Conservation (phyloP, 257 asterid genomes). For the Solanum paucissectum region DNA sequence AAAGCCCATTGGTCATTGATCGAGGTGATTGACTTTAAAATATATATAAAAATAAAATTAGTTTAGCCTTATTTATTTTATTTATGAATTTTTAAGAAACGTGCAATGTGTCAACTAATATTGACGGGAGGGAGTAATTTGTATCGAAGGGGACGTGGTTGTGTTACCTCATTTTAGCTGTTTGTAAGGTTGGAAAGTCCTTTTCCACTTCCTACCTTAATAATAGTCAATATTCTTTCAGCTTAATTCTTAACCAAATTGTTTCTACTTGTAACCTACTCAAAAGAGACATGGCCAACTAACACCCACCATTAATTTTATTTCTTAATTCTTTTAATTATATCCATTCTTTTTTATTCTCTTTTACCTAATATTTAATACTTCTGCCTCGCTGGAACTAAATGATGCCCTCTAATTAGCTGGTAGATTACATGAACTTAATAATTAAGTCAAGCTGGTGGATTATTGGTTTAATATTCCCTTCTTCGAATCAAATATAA, state of each 20-base stretch:
- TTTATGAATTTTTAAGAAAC: neutral
- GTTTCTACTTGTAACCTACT: slow-evolving; percentile 27
- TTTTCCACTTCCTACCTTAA: slow-evolving; percentile 54
- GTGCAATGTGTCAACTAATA: neutral
- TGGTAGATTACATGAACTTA: neutral
- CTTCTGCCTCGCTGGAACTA: neutral
- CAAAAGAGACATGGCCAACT: slow-evolving; percentile 26
- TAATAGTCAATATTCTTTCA: slow-evolving; percentile 5
- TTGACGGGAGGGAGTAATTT: neutral
- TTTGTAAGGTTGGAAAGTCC: slow-evolving; percentile 63
- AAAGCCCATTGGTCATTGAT: neutral
- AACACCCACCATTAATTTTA: neutral
- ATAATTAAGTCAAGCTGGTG: neutral
- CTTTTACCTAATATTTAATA: neutral
- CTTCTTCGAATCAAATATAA: neutral
- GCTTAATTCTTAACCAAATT: slow-evolving; percentile 4
- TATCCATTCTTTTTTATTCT: neutral
- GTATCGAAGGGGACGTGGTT: slow-evolving; percentile 28
- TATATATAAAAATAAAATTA: neutral
- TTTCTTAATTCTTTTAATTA: neutral
- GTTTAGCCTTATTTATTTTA: neutral
- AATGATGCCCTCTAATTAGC: neutral
- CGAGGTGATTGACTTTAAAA: neutral
- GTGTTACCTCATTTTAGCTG: slow-evolving; percentile 51
- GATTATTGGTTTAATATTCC: neutral